These are phyloP conservation scores for Avena eriantha DNA, from an alignment of 176 grass and related monocot species.

Conservation along the genomic window DNA sequence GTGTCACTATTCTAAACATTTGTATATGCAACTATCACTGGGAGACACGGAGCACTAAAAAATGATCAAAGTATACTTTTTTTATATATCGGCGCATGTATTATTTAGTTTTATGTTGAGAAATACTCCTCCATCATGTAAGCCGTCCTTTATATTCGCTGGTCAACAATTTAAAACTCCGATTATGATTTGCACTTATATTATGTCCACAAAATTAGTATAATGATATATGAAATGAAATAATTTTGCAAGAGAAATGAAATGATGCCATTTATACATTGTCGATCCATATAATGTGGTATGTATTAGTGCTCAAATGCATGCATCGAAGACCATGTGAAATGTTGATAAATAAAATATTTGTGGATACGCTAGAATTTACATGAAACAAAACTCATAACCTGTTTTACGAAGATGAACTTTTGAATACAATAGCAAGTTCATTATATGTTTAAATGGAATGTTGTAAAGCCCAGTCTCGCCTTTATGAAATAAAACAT, in stretches of 20 bases:
- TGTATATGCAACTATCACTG: neutral
- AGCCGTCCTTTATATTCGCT: too few relatives aligned
- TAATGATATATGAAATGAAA: too few relatives aligned
- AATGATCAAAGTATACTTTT: neutral
- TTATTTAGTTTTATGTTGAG: neutral
- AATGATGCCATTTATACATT: too few relatives aligned
- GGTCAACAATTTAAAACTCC: too few relatives aligned
- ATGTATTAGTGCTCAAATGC: too few relatives aligned
- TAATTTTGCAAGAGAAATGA: too few relatives aligned
- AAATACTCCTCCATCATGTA: neutral
- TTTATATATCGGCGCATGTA: neutral
- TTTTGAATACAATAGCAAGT: neutral
- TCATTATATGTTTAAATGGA: neutral
- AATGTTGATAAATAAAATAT: too few relatives aligned
- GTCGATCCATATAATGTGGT: too few relatives aligned
- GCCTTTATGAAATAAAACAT: neutral
- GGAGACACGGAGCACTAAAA: neutral
- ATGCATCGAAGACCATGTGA: too few relatives aligned
- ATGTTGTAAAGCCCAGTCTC: too few relatives aligned
- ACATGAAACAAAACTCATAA: neutral
- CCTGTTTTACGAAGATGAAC: neutral
- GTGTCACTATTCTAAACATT: neutral
- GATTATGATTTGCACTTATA: too few relatives aligned
- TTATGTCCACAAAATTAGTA: too few relatives aligned
- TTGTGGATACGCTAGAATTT: neutral